phyloP scores from a whole-genome alignment of 2,329 filamentous ascomycete species.

The Colletotrichum shisoi region DNA sequence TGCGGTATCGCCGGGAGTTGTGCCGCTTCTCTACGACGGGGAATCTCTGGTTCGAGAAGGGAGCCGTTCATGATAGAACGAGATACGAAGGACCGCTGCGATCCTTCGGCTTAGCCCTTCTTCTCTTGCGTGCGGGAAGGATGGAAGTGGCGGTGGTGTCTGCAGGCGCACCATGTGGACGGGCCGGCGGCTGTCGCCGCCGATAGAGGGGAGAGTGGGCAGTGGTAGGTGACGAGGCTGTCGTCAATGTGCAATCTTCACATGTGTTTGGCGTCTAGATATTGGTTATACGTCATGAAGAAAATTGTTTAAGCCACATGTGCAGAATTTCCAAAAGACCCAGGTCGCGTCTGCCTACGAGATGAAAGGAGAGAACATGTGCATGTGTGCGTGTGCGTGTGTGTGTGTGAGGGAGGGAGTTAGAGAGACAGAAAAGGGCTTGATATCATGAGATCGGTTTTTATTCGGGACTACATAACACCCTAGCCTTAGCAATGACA shows the following conservation, averaged over 20 bases:
- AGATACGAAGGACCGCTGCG: background rate
- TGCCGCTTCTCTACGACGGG: background rate
- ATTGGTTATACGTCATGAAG: background rate
- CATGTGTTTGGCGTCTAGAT: background rate
- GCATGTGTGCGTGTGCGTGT: too few species aligned
- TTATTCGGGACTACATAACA: constrained; percentile 64
- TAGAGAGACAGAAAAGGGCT: background rate
- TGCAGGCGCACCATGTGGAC: constrained; percentile 5
- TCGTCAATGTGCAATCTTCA: background rate
- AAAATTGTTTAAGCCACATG: too few species aligned
- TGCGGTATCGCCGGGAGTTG: background rate
- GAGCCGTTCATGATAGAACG: background rate
- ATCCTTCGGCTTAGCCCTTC: background rate
- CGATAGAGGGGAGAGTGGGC: background rate
- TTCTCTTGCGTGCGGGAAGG: background rate
- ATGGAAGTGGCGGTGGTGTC: background rate
- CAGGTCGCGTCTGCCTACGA: background rate
- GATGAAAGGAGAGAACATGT: too few species aligned
- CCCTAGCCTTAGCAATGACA: constrained; percentile 71
- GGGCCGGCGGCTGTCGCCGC: constrained; percentile 11
- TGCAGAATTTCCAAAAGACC: background rate
- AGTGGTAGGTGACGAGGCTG: background rate
- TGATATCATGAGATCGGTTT: constrained; percentile 6
- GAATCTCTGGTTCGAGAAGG: background rate
- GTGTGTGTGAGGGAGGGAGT: background rate